These are phyloP conservation scores for Tephrocybe sp. DNA, from an alignment of 768 basidiomycete genomes.

Conservation along the genomic window DNA sequence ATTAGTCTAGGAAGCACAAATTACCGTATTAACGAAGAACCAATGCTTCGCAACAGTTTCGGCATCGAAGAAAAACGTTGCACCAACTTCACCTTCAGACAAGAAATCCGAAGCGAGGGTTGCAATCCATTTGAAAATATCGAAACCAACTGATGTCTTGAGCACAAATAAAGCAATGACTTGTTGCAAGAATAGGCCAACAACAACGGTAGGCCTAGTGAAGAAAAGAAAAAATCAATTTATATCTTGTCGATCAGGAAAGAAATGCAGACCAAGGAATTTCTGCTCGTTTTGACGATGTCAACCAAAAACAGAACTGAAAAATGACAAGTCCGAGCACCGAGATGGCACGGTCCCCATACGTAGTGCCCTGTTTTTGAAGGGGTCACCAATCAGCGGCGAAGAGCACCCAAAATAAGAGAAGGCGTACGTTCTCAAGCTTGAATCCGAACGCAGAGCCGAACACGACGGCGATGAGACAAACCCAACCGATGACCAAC, in stretches of 20 bases:
- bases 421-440: slow-evolving; percentile 46
- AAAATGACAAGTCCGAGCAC: slow-evolving; percentile 80
- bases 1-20: slow-evolving; percentile 22
- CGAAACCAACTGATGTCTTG: slow-evolving; percentile 80
- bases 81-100: slow-evolving; percentile 63
- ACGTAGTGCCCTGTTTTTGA: slow-evolving; percentile 43
- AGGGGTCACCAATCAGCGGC: slow-evolving; percentile 15
- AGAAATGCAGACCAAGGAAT: slow-evolving; percentile 66
- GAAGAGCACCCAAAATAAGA: neutral
- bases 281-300: slow-evolving; percentile 59
- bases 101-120: slow-evolving; percentile 81
- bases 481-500: slow-evolving; percentile 71
- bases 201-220: slow-evolving; percentile 81
- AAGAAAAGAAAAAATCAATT: slow-evolving; percentile 1
- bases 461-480: slow-evolving; percentile 74
- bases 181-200: slow-evolving; percentile 86
- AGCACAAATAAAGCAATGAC: slow-evolving; percentile 87
- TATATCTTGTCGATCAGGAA: neutral
- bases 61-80: slow-evolving; percentile 79
- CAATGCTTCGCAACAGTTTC: slow-evolving; percentile 67
- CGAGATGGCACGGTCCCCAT: slow-evolving; percentile 80
- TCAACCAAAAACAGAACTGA: slow-evolving; percentile 71
- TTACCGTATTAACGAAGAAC: slow-evolving; percentile 82
- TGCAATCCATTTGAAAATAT: slow-evolving; percentile 83
- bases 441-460: slow-evolving; percentile 87